A percentile compares a stretch with the other conserved stretches of the same genome.
phyloP scores from a whole-genome alignment of 345 rosid genomes.

The Ceriops decandra region DNA sequence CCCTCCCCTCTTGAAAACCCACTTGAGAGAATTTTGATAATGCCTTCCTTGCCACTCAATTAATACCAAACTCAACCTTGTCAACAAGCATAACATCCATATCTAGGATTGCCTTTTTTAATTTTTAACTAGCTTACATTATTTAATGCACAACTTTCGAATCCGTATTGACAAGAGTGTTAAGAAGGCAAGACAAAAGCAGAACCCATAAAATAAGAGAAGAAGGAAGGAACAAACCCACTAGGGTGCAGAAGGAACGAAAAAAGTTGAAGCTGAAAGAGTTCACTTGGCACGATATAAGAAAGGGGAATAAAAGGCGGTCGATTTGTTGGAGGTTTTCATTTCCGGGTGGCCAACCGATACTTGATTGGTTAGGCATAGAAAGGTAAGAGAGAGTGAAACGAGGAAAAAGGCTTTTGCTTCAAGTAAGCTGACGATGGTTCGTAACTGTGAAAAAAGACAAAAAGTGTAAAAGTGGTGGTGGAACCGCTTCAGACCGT shows the following conservation, averaged over 20 bases:
- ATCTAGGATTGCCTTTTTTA: slow-evolving; percentile 10
- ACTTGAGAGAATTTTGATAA: slow-evolving; percentile 28
- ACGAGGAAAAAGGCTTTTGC: slow-evolving; percentile 14
- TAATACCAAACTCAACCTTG: slow-evolving; percentile 44
- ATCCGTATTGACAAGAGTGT: neutral
- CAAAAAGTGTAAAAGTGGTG: neutral
- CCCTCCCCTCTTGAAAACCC: neutral
- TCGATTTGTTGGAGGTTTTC: slow-evolving; percentile 20
- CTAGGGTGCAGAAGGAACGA: slow-evolving; percentile 3
- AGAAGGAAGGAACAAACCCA: slow-evolving; percentile 28
- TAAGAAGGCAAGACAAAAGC: slow-evolving; percentile 14
- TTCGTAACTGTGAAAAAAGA: neutral
- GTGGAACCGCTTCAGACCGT: no score
- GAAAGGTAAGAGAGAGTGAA: slow-evolving; percentile 10
- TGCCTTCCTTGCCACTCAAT: slow-evolving; percentile 47
- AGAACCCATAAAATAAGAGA: slow-evolving; percentile 3
- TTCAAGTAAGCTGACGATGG: neutral
- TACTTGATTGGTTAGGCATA: neutral
- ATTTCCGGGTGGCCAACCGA: neutral
- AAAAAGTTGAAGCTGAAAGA: neutral
- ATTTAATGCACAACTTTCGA: neutral
- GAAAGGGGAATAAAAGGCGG: slow-evolving; percentile 3
- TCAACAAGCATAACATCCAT: slow-evolving; percentile 33
- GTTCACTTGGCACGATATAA: slow-evolving; percentile 1
- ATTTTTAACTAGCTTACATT: slow-evolving; percentile 5